These are phyloP conservation scores for Bruguiera sexangula DNA, from an alignment of 345 rosid genomes.

Conservation along the genomic window DNA sequence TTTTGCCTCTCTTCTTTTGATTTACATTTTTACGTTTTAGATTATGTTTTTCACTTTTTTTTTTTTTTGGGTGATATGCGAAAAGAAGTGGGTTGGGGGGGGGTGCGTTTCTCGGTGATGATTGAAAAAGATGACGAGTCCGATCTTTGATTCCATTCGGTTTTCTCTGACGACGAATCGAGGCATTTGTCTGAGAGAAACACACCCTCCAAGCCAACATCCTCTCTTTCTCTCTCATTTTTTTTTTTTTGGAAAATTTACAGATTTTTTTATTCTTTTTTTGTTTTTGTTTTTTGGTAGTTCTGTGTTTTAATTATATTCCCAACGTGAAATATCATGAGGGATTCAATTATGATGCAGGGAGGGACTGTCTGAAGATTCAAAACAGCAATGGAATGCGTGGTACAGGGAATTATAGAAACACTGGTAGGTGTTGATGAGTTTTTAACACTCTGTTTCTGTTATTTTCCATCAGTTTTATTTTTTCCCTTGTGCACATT, in stretches of 20 bases:
- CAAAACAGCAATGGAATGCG: conserved; percentile 20
- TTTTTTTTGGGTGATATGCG: background rate
- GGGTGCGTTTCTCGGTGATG: conserved; percentile 3
- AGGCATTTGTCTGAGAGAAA: conserved; percentile 11
- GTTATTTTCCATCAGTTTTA: no score
- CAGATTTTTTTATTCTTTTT: background rate
- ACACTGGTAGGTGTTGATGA: conserved; percentile 16
- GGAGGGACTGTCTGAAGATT: background rate
- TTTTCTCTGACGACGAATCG: background rate
- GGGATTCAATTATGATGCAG: background rate
- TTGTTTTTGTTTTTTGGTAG: background rate
- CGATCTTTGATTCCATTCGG: conserved; percentile 1
- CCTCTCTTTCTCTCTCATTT: background rate
- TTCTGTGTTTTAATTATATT: no score
- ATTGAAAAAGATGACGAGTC: conserved; percentile 7
- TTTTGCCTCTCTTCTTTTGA: no score
- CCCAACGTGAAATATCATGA: no score
- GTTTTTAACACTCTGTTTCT: no score
- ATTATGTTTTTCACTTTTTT: no score
- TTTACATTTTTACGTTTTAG: no score
- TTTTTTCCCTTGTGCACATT: no score
- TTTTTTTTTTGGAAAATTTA: background rate
- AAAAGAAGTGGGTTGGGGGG: background rate
- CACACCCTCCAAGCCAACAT: background rate
- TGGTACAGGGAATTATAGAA: conserved; percentile 29